These are phyloP conservation scores for Zalaria obscura DNA, from an alignment of 2,329 filamentous ascomycete species.

Conservation along the genomic window DNA sequence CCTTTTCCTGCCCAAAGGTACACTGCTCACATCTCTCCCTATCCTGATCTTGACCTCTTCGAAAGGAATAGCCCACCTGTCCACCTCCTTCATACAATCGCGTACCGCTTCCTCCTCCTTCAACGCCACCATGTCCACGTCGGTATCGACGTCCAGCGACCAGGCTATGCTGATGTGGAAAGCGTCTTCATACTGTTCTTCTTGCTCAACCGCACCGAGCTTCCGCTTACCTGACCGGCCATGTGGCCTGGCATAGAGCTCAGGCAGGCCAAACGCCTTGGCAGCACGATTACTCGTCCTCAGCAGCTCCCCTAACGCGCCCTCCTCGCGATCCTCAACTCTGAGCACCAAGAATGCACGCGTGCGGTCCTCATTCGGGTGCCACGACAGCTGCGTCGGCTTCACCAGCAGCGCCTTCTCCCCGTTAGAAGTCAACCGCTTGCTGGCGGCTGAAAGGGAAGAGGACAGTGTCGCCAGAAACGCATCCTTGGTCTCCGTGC, in stretches of 20 bases:
- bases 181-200: constrained; percentile 22
- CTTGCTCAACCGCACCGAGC: constrained; percentile 5
- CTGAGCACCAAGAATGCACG: constrained; percentile 76
- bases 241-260: constrained; percentile 46
- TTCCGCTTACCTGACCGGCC: constrained; percentile 8
- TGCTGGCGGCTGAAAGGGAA: constrained; percentile 22
- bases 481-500: constrained; percentile 52
- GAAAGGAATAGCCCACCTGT: constrained; percentile 17
- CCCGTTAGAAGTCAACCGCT: constrained; percentile 9
- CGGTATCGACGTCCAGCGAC: constrained; percentile 38
- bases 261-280: constrained; percentile 47
- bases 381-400: constrained; percentile 44
- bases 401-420: constrained; percentile 14
- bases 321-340: constrained; percentile 24
- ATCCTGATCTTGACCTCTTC: constrained; percentile 33
- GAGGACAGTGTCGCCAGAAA: constrained; percentile 47
- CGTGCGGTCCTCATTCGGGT: constrained; percentile 49
- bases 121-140: constrained; percentile 2
- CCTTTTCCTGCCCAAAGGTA: constrained; percentile 9
- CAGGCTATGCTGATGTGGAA: constrained; percentile 90
- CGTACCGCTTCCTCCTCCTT: constrained; percentile 7
- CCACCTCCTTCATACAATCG: constrained; percentile 6
- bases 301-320: constrained; percentile 41
- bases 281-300: constrained; percentile 51
- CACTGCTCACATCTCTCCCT: constrained; percentile 21